Evolutionary conservation across 306 rosid genomes (phyloP), one percentile per base, ranked within the genome.

Genomic region (Begonia masoniana): DNA sequence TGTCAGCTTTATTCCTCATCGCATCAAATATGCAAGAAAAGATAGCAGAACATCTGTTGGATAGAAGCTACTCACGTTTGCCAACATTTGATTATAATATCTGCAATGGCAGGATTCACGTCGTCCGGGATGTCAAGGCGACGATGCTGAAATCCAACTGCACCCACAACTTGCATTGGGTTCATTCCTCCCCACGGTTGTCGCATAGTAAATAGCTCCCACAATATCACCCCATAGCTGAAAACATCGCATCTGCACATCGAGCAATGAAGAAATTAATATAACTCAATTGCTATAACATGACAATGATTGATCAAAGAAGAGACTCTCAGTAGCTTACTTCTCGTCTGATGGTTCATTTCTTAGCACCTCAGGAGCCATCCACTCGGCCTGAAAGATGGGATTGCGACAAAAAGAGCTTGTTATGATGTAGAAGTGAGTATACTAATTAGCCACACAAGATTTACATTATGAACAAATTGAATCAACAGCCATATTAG

Each of bases 171-270:
- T 79, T 92, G 99, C 99, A 92, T 92, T 2, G 99, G 93, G 65
- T 92, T 92, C 99, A 92, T 83, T 72, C 99, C 99, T 16, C 93
- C 88, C 99, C 99, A 92, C 0, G 99, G 99, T 68, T 92, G 99
- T 70, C 68, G 82, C 87, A 92, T 39, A 6, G 99, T 92, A 41
- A 53, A 79, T 24, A 92, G 96, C 71, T 92, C 99, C 99, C 99
- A 92, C 39, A 92, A 67, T 74, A 92, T 92, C 55, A 92, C 99
- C 51, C 99, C 99, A 17, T 59, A 92, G 82, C 99, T 87, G 74
- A 50, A 92, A 59, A 92, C 99, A 12, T 92, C 99, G 15, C 96
- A 77, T 80, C 99, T 92, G 66, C 59, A 62, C 55, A 63, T 55
- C 7, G n/a, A 45, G 15, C 49, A 11, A 45, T 12, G 39, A 31